Percentiles rank a stretch among this genome's conserved stretches.
Conservation (phyloP, 441 rosid species). For the Hura crepitans region DNA sequence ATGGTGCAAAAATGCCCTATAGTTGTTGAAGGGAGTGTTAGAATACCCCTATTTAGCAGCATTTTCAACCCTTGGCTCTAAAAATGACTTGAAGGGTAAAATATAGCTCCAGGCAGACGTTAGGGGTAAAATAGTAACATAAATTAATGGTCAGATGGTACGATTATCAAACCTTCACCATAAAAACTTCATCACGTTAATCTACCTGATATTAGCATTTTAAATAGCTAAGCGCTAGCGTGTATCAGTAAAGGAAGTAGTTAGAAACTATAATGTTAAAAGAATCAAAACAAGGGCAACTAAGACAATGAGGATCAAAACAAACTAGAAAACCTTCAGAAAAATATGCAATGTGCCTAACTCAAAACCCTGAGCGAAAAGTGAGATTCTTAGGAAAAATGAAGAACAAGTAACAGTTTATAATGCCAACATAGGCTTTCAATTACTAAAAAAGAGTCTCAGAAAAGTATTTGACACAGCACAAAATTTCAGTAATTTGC, state of each 20-base stretch:
- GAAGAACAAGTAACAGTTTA: neutral
- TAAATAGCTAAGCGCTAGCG: neutral
- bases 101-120: no score
- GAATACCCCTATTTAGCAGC: no score
- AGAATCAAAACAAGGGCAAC: neutral
- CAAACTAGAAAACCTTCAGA: neutral
- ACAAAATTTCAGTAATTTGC: slow-evolving; percentile 5
- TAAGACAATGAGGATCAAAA: neutral
- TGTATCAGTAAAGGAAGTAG: neutral
- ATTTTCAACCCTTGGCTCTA: no score
- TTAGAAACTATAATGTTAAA: neutral
- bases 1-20: no score
- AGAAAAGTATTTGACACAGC: neutral
- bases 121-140: no score
- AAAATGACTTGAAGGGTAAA: no score
- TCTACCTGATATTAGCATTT: neutral
- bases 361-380: neutral
- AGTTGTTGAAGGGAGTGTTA: no score
- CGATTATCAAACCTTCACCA: no score
- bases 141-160: no score
- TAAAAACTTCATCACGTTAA: no score
- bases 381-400: neutral
- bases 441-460: neutral
- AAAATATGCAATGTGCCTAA: neutral
- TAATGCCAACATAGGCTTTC: neutral